phyloP scores from a whole-genome alignment of 1,284 basidiomycete species.

The Cystobasidium sp. region DNA sequence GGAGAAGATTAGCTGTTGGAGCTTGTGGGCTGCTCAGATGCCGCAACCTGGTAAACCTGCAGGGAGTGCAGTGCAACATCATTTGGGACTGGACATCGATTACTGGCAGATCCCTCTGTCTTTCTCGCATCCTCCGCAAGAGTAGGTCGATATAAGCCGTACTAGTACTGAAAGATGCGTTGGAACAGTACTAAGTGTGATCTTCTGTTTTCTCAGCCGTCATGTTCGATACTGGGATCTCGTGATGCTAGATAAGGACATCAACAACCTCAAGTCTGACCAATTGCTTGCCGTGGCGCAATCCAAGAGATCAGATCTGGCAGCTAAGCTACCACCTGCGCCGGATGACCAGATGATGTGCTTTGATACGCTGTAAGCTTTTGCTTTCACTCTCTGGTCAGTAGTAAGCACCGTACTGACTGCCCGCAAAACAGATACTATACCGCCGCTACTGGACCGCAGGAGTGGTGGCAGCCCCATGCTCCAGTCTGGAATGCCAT shows the following conservation, averaged over 20 bases:
- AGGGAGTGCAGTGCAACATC: constrained; percentile 36
- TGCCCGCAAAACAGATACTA: constrained; percentile 14
- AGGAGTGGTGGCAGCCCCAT: constrained; percentile 44
- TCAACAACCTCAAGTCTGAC: constrained; percentile 21
- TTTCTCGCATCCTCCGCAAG: constrained; percentile 39
- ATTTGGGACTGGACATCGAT: constrained; percentile 35
- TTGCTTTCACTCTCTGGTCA: not conserved
- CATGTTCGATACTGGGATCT: constrained; percentile 43
- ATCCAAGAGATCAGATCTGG: constrained; percentile 17
- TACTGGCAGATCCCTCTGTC: constrained; percentile 30
- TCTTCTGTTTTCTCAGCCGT: constrained; percentile 14
- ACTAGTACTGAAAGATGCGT: not conserved
- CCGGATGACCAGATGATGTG: constrained; percentile 43
- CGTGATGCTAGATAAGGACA: constrained; percentile 38
- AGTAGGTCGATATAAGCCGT: constrained; percentile 9
- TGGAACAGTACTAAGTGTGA: not conserved
- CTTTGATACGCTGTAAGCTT: constrained; percentile 36
- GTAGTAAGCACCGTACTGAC: not conserved
- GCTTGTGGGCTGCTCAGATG: constrained; percentile 43
- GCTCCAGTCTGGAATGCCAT: constrained; percentile 43
- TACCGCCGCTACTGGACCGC: constrained; percentile 38
- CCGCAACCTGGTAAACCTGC: constrained; percentile 32
- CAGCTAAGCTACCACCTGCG: constrained; percentile 19
- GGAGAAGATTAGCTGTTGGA: constrained; percentile 42
- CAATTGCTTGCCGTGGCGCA: constrained; percentile 22